Conservation (phyloP, 768 basidiomycete species). For the Paxillus involutus region DNA sequence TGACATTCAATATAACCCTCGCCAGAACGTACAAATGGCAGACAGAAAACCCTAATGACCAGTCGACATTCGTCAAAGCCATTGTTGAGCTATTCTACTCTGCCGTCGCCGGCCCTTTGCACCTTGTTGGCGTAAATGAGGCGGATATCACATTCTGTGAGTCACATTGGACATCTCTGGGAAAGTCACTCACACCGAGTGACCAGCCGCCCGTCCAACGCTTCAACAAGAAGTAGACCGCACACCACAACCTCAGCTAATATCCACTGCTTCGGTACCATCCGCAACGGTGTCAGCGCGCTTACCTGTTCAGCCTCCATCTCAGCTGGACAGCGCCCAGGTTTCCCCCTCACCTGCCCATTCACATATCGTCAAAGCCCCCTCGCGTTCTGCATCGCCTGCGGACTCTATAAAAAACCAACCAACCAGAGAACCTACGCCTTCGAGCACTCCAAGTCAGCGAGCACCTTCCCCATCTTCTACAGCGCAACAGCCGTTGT, state of each 20-base stretch:
- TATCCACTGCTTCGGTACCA: not conserved
- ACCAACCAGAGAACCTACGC: conserved; percentile 23
- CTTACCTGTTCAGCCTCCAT: conserved; percentile 18
- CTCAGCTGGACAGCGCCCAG: conserved; percentile 26
- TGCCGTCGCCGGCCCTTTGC: conserved; percentile 47
- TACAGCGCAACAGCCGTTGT: conserved; percentile 16
- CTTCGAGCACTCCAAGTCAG: conserved; percentile 11
- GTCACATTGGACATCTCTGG: conserved; percentile 4
- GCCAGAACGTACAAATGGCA: conserved; percentile 91
- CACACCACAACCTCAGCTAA: not conserved
- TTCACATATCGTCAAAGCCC: conserved; percentile 23
- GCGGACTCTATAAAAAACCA: conserved; percentile 26
- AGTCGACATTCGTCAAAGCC: conserved; percentile 66
- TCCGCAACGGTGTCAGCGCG: conserved; percentile 6
- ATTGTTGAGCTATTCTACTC: conserved; percentile 61
- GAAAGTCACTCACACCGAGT: conserved; percentile 5
- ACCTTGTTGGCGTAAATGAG: conserved; percentile 59
- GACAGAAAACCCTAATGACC: conserved; percentile 75
- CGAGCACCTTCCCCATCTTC: conserved; percentile 26
- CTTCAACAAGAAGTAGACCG: conserved; percentile 20
- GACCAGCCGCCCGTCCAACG: conserved; percentile 3
- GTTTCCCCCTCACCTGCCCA: conserved; percentile 19
- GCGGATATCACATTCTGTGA: conserved; percentile 35
- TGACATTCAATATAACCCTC: conserved; percentile 77
- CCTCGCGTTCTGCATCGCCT: conserved; percentile 44